Conservation (phyloP, 139 green algal species). For the Asterochloris erici region DNA sequence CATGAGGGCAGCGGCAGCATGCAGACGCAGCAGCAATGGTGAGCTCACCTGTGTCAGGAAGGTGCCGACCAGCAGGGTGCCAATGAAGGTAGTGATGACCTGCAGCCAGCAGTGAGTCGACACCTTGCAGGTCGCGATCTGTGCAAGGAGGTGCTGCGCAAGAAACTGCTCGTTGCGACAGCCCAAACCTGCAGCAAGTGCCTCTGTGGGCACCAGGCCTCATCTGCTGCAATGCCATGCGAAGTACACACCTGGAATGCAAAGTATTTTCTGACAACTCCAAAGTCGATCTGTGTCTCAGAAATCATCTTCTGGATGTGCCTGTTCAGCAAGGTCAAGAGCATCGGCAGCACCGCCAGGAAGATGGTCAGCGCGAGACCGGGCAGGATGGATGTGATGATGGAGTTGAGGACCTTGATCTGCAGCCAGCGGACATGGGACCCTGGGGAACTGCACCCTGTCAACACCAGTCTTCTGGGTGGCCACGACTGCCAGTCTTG, state of each 20-base stretch:
- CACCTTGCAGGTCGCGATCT: not conserved
- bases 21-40: constrained; percentile 18
- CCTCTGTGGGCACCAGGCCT: not conserved
- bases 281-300: constrained; percentile 50
- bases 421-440: not conserved
- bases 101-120: constrained; percentile 37
- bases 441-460: not conserved
- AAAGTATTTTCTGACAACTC: constrained; percentile 44
- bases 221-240: not conserved
- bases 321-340: constrained; percentile 54
- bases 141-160: not conserved
- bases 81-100: constrained; percentile 70
- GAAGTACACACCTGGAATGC: constrained; percentile 40
- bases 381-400: constrained; percentile 50
- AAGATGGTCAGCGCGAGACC: constrained; percentile 71
- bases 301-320: constrained; percentile 44
- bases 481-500: not conserved
- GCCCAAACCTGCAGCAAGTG: not conserved
- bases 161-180: not conserved
- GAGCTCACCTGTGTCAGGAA: constrained; percentile 37
- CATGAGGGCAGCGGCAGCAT: not conserved
- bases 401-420: constrained; percentile 28
- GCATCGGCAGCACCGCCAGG: constrained; percentile 55
- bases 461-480: not conserved
- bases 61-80: constrained; percentile 55